phyloP scores from a whole-genome alignment of 1,284 basidiomycete genomes.

The Earliella scabrosa region DNA sequence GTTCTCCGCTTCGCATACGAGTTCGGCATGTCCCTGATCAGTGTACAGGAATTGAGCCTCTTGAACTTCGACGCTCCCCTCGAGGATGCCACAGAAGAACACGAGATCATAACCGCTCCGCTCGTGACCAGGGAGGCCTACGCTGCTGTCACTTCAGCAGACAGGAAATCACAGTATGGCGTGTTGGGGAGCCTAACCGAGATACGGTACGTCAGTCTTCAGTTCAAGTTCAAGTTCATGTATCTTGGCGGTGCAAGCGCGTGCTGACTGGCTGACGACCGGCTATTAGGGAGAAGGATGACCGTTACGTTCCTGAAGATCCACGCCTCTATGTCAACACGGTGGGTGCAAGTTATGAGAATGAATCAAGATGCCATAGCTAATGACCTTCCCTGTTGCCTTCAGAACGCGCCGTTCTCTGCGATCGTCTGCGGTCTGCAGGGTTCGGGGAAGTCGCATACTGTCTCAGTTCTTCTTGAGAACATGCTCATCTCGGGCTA shows the following conservation, averaged over 20 bases:
- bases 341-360: slow-evolving; percentile 22
- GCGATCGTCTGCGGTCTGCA: slow-evolving; percentile 38
- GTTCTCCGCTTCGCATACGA: neutral
- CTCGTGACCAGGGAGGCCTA: slow-evolving; percentile 38
- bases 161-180: slow-evolving; percentile 33
- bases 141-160: slow-evolving; percentile 19
- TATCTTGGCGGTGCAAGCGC: no score
- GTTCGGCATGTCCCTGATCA: neutral
- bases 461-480: slow-evolving; percentile 65
- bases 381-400: no score
- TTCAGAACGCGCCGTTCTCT: slow-evolving; percentile 42
- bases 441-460: slow-evolving; percentile 76
- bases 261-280: no score
- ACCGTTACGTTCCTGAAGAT: slow-evolving; percentile 23
- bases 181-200: slow-evolving; percentile 34
- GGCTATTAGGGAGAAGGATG: slow-evolving; percentile 1
- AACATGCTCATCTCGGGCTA: slow-evolving; percentile 63
- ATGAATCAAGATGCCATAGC: no score
- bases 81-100: slow-evolving; percentile 19
- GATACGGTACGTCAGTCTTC: slow-evolving; percentile 27
- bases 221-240: neutral
- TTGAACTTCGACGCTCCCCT: slow-evolving; percentile 1
- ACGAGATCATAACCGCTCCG: slow-evolving; percentile 38
- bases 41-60: slow-evolving; percentile 7
- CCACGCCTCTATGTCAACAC: slow-evolving; percentile 38